A percentile compares a stretch with the other conserved stretches of the same genome.
Evolutionary conservation across 2,329 filamentous ascomycete species (phyloP).

Genomic region (Plenodomus lindquistii): DNA sequence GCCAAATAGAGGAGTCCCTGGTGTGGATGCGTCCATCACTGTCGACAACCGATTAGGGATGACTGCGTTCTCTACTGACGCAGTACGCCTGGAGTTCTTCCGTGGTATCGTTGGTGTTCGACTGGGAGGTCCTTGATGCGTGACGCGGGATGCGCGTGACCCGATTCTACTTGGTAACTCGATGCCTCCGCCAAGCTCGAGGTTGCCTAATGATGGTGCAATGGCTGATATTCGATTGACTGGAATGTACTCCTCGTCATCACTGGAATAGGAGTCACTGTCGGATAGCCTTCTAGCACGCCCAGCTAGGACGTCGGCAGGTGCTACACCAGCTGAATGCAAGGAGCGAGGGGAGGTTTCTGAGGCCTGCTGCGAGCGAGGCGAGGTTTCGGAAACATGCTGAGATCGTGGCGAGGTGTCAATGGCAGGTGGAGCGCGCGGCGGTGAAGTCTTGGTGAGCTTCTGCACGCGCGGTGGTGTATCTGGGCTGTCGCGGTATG

Average conservation of each 20-base stretch:
- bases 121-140: conserved; percentile 22
- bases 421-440: not conserved
- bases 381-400: not conserved
- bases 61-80: conserved; percentile 33
- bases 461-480: conserved; percentile 6
- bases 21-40: conserved; percentile 25
- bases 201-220: conserved; percentile 62
- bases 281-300: conserved; percentile 51
- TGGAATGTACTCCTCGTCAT: conserved; percentile 51
- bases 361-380: not conserved
- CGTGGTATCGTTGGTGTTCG: conserved; percentile 61
- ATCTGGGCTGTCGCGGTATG: conserved; percentile 61
- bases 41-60: conserved; percentile 33
- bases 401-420: not conserved
- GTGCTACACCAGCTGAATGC: conserved; percentile 11
- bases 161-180: conserved; percentile 66
- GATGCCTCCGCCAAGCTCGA: conserved; percentile 63
- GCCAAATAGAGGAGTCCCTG: conserved; percentile 17
- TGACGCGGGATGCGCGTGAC: conserved; percentile 58
- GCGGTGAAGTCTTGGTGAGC: not conserved
- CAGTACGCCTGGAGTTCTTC: conserved; percentile 65
- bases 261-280: conserved; percentile 40
- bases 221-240: conserved; percentile 52
- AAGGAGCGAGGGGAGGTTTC: not conserved
- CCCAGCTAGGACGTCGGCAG: conserved; percentile 18